Conservation (phyloP, 1,139 yeast species). For the Debaryomyces singareniensis region DNA sequence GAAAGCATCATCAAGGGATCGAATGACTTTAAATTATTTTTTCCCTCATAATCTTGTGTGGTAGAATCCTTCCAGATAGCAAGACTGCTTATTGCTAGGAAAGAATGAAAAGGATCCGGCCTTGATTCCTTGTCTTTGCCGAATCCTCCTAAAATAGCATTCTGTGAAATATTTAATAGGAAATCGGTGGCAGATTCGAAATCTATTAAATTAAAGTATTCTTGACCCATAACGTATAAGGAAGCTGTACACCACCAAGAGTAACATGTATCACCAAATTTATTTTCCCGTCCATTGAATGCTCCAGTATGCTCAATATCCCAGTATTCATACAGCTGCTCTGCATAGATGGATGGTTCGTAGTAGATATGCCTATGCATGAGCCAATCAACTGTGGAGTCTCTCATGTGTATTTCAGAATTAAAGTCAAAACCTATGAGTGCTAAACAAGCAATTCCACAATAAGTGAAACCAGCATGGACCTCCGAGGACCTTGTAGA, state of each 20-base stretch:
- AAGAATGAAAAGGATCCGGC: constrained; percentile 72
- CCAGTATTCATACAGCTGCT: constrained; percentile 26
- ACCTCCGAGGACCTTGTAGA: constrained; percentile 47
- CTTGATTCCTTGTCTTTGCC: constrained; percentile 53
- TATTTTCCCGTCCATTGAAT: constrained; percentile 83
- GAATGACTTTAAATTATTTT: neutral
- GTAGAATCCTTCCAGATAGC: constrained; percentile 28
- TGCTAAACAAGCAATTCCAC: constrained; percentile 66
- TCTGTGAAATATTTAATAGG: constrained; percentile 58
- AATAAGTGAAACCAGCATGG: constrained; percentile 84
- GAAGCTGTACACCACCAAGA: constrained; percentile 82
- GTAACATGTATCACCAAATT: constrained; percentile 85
- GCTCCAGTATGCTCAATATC: constrained; percentile 59
- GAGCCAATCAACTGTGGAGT: constrained; percentile 48
- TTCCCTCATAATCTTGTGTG: constrained; percentile 8
- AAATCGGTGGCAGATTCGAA: constrained; percentile 31
- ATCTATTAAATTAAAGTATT: constrained; percentile 28
- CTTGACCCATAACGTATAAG: constrained; percentile 33
- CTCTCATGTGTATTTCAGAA: constrained; percentile 19
- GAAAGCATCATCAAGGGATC: constrained; percentile 20
- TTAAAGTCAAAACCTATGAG: constrained; percentile 28
- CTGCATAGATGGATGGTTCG: constrained; percentile 17
- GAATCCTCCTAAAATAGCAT: constrained; percentile 71
- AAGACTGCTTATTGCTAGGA: constrained; percentile 53
- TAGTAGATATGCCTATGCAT: constrained; percentile 56